Percentiles rank a stretch among this genome's conserved stretches.
These are phyloP conservation scores for Moesziomyces globuligerus DNA, from an alignment of 1,284 basidiomycete genomes.

Conservation along the genomic window DNA sequence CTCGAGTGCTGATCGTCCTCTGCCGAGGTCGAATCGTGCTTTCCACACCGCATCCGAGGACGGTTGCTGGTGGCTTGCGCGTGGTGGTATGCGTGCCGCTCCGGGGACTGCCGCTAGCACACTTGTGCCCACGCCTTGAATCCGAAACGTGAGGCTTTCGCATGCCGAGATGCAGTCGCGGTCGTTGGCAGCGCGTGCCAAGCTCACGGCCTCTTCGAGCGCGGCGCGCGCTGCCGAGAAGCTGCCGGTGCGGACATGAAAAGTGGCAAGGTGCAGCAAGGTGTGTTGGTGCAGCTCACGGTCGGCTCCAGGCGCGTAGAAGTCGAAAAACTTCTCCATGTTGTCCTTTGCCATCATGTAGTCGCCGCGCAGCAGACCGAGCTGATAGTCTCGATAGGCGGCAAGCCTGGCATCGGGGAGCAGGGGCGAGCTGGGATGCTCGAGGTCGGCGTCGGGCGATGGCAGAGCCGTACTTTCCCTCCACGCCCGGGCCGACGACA, in stretches of 20 bases:
- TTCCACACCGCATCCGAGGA: conserved; percentile 28
- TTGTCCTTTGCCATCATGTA: conserved; percentile 41
- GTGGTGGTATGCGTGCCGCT: background rate
- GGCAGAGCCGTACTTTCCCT: conserved; percentile 6
- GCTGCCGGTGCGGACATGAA: conserved; percentile 35
- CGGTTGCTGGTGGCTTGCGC: background rate
- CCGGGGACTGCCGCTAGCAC: conserved; percentile 10
- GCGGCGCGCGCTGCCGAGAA: conserved; percentile 37
- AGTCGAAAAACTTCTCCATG: conserved; percentile 50
- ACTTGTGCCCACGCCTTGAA: conserved; percentile 34
- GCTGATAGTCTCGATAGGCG: conserved; percentile 38
- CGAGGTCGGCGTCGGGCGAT: background rate
- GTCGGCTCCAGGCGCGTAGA: conserved; percentile 46
- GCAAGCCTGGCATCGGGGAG: conserved; percentile 22
- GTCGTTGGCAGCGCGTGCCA: conserved; percentile 43
- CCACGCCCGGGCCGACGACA: conserved; percentile 27
- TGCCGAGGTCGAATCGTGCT: conserved; percentile 16
- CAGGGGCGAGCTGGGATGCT: background rate
- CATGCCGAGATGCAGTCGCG: conserved; percentile 43
- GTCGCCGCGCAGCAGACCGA: conserved; percentile 39
- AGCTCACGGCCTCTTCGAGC: conserved; percentile 43
- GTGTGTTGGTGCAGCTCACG: conserved; percentile 52
- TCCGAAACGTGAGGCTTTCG: conserved; percentile 35
- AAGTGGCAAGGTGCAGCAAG: conserved; percentile 36
- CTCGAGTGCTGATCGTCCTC: conserved; percentile 25